Conservation (phyloP, 2,329 filamentous ascomycete genomes). For the Lasiodiplodia gonubiensis region DNA sequence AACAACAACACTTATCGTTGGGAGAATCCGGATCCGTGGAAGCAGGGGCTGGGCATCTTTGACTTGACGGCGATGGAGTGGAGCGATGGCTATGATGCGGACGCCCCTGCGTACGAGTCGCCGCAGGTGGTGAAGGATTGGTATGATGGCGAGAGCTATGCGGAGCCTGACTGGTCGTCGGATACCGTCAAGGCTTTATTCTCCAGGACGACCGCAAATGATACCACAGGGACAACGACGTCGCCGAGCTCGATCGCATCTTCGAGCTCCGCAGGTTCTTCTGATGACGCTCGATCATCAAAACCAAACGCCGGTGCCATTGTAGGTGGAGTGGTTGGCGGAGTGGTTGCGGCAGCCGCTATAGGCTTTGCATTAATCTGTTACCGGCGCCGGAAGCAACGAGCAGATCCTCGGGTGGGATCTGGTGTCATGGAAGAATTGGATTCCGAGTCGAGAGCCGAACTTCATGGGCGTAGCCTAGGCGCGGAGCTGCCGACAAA, state of each 20-base stretch:
- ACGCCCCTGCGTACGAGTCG: constrained; percentile 5
- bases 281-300: neutral
- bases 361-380: neutral
- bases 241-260: neutral
- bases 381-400: neutral
- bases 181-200: neutral
- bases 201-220: too few relatives aligned
- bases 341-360: neutral
- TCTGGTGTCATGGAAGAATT: too few relatives aligned
- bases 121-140: constrained; percentile 15
- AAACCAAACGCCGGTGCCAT: neutral
- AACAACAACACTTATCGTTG: constrained; percentile 4
- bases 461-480: too few relatives aligned
- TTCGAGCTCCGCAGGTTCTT: too few relatives aligned
- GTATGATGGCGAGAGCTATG: neutral
- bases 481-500: too few relatives aligned
- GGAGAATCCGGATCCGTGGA: constrained; percentile 22
- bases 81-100: constrained; percentile 15
- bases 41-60: constrained; percentile 19
- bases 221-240: too few relatives aligned
- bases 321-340: neutral
- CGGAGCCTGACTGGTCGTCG: neutral
- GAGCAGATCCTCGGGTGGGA: too few relatives aligned
- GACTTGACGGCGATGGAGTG: constrained; percentile 16
- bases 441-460: too few relatives aligned